phyloP scores from a whole-genome alignment of 306 rosid species.

The Senna siamea region DNA sequence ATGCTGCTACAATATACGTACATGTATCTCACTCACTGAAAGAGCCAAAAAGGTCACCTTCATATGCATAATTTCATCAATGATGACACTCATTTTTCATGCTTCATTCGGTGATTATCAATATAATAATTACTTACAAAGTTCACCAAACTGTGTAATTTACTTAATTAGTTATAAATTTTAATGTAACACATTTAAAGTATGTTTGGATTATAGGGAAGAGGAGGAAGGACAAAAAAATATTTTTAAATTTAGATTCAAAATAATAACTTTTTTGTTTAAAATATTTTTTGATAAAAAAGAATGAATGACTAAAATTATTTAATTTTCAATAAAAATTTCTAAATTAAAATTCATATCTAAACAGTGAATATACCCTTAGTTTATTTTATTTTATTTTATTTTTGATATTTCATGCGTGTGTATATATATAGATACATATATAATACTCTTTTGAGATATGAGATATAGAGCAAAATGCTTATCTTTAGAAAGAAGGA shows the following conservation, averaged over 20 bases:
- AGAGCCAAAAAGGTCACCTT: neutral
- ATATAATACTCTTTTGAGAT: neutral
- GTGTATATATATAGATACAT: no score
- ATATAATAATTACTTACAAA: neutral
- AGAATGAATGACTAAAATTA: no score
- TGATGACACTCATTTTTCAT: constrained; percentile 8
- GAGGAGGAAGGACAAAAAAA: no score
- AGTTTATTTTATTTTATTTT: neutral
- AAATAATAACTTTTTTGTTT: no score
- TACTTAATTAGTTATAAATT: neutral
- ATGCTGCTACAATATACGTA: neutral
- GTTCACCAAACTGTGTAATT: neutral
- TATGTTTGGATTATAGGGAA: neutral
- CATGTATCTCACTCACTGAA: neutral
- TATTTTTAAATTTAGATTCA: no score
- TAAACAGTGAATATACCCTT: neutral
- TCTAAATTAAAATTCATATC: no score
- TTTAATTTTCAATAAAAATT: no score
- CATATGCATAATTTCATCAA: neutral
- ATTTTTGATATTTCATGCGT: neutral
- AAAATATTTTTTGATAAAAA: no score
- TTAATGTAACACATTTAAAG: neutral
- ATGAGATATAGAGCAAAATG: neutral
- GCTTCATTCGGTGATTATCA: neutral
- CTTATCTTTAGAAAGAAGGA: neutral